phyloP scores from a whole-genome alignment of 2,329 filamentous ascomycete genomes.

The Onygenales sp. region DNA sequence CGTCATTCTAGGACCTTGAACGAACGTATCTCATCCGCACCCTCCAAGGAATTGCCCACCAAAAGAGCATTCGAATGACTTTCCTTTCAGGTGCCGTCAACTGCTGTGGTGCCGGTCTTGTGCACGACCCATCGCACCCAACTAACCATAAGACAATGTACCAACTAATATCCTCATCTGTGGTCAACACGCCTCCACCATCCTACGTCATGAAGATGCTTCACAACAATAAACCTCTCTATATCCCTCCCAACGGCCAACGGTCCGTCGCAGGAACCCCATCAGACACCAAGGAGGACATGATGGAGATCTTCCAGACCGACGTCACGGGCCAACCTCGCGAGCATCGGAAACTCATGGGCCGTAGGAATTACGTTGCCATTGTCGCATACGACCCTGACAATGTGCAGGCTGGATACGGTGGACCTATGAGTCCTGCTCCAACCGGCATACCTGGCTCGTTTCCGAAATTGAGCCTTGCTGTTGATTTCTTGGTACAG shows the following conservation, averaged over 20 bases:
- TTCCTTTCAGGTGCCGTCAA: conserved; percentile 90
- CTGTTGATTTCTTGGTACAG: conserved; percentile 95
- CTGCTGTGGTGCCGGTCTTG: conserved; percentile 79
- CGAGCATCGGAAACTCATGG: conserved; percentile 89
- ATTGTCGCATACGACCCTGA: conserved; percentile 93
- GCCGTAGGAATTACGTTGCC: conserved; percentile 80
- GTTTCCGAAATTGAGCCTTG: conserved; percentile 62
- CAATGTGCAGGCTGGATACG: conserved; percentile 45
- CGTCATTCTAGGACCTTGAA: conserved; percentile 61
- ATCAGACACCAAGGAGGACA: conserved; percentile 95
- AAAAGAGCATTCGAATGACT: conserved; percentile 93
- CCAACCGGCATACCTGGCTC: conserved; percentile 31
- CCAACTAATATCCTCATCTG: conserved; percentile 85
- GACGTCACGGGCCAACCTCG: conserved; percentile 76
- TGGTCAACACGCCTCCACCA: conserved; percentile 80
- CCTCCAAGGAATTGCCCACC: conserved; percentile 86
- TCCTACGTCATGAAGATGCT: conserved; percentile 85
- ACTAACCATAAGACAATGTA: conserved; percentile 99
- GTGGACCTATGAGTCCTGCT: conserved; percentile 20
- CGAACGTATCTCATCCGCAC: conserved; percentile 94
- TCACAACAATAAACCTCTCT: conserved; percentile 88
- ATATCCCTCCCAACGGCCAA: conserved; percentile 82
- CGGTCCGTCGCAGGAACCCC: conserved; percentile 54
- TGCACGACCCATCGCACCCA: conserved; percentile 87
- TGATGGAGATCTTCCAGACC: conserved; percentile 99